Evolutionary conservation across 768 basidiomycete genomes (phyloP).

Genomic region (Coprinellus aureogranulatus): DNA sequence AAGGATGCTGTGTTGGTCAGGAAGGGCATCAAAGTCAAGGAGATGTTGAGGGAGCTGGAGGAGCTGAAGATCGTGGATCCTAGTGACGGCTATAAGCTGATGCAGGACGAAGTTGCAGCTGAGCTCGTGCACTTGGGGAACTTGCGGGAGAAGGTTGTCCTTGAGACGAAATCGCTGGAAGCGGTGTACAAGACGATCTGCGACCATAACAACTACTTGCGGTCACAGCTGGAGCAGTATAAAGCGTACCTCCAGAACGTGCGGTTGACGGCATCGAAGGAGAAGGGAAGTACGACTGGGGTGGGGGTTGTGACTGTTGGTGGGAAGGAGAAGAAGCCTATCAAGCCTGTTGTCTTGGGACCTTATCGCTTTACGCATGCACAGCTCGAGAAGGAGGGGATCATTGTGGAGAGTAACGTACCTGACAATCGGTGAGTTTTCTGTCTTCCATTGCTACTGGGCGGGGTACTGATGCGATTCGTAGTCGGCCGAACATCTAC

Average conservation of each 20-base stretch:
- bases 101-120: constrained; percentile 95
- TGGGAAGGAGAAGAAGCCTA: constrained; percentile 93
- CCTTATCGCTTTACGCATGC: constrained; percentile 98
- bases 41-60: constrained; percentile 96
- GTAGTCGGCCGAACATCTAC: constrained; percentile 96
- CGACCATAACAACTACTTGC: constrained; percentile 97
- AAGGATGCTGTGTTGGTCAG: constrained; percentile 95
- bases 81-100: constrained; percentile 82
- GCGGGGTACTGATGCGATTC: constrained; percentile 10
- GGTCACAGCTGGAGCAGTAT: constrained; percentile 97
- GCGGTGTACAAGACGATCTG: constrained; percentile 99
- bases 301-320: constrained; percentile 95
- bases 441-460: neutral
- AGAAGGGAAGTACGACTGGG: constrained; percentile 81
- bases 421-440: constrained; percentile 86
- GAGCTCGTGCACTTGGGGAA: constrained; percentile 97
- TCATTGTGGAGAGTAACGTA: constrained; percentile 98
- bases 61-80: constrained; percentile 83
- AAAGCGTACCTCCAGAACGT: constrained; percentile 99
- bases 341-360: constrained; percentile 83
- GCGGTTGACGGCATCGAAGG: constrained; percentile 82
- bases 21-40: constrained; percentile 98
- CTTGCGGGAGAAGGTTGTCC: constrained; percentile 88
- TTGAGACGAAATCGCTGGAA: constrained; percentile 90
- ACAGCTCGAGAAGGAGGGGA: constrained; percentile 97